Evolutionary conservation across 192 early-diverging fungal genomes (phyloP).

Genomic region (Physocladia obscura): DNA sequence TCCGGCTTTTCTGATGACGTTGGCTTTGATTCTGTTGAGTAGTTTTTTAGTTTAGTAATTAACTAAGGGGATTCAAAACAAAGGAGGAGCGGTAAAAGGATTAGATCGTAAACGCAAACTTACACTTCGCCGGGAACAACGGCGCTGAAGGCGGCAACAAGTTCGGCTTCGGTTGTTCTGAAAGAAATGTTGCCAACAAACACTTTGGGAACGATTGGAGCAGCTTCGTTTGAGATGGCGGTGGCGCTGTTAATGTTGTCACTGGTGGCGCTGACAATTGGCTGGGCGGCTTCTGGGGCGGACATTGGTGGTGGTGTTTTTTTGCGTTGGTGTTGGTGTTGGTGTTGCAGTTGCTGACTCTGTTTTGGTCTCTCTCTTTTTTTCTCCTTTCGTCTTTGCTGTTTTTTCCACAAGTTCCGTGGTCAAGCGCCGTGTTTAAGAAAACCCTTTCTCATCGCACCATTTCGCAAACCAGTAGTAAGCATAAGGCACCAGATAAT

Average conservation of each 20-base stretch:
- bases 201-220: slow-evolving; percentile 68
- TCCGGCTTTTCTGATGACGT: slow-evolving; percentile 75
- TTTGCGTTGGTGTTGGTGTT: not conserved
- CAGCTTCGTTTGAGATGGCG: not conserved
- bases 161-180: slow-evolving; percentile 76
- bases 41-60: not conserved
- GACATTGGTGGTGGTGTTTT: not conserved
- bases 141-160: slow-evolving; percentile 72
- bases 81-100: not conserved
- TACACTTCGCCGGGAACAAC: slow-evolving; percentile 75
- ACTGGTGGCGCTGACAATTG: not conserved
- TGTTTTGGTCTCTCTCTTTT: not conserved
- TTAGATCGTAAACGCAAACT: too few relatives aligned
- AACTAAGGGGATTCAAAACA: not conserved
- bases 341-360: not conserved
- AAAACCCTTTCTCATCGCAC: too few relatives aligned
- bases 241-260: not conserved
- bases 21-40: slow-evolving; percentile 62
- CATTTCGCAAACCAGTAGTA: too few relatives aligned
- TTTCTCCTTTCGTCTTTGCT: not conserved
- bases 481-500: too few relatives aligned
- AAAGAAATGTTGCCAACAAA: slow-evolving; percentile 96
- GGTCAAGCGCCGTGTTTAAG: too few relatives aligned
- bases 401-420: too few relatives aligned
- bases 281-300: not conserved